phyloP scores from a whole-genome alignment of 495 filamentous ascomycete species.

The Xylaria telfairii region DNA sequence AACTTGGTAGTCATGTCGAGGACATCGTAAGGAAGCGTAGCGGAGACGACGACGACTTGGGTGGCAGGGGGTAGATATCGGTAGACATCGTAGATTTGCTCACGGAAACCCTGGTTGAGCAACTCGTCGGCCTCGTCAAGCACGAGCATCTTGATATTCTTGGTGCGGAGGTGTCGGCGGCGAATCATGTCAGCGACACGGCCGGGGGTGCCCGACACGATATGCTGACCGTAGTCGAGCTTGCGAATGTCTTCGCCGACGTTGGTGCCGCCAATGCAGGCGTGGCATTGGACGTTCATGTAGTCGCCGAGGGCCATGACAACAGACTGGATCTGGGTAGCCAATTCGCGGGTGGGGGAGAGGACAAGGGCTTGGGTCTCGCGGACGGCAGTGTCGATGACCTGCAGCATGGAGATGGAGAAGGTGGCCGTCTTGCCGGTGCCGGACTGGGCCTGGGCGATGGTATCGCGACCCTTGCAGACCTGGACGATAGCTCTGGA shows the following conservation, averaged over 20 bases:
- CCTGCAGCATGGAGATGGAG: constrained; percentile 95
- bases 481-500: constrained; percentile 98
- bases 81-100: constrained; percentile 99
- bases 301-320: constrained; percentile 97
- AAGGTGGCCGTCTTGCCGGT: constrained; percentile 99
- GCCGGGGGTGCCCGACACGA: constrained; percentile 94
- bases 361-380: constrained; percentile 95
- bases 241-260: constrained; percentile 97
- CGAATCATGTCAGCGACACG: constrained; percentile 99
- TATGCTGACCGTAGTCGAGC: constrained; percentile 95
- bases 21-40: constrained; percentile 96
- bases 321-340: constrained; percentile 97
- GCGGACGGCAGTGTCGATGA: constrained; percentile 83
- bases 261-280: constrained; percentile 97
- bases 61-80: constrained; percentile 94
- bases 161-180: constrained; percentile 89
- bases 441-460: constrained; percentile 98
- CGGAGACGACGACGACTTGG: constrained; percentile 96
- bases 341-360: constrained; percentile 97
- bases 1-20: constrained; percentile 99
- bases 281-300: constrained; percentile 99
- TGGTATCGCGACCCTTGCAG: constrained; percentile 97
- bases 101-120: constrained; percentile 91
- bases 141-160: constrained; percentile 98
- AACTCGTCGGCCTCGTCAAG: constrained; percentile 96